Base-by-base conservation (phyloP, 2,329 filamentous ascomycete species). In the Diaporthe sp. region DNA sequence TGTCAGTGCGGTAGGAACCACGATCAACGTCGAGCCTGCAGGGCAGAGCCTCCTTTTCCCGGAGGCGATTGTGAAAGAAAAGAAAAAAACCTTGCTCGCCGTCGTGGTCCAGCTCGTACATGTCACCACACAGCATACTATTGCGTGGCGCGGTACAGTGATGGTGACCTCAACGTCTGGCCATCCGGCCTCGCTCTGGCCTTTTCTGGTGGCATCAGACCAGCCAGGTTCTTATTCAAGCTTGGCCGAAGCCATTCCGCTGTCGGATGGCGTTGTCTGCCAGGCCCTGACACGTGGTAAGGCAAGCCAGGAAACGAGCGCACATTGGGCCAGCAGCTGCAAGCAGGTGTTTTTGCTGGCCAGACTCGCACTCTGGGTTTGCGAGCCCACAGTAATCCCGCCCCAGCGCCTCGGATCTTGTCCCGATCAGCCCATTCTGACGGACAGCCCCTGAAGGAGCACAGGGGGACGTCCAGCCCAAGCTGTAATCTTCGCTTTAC, bases 391-490 rank as follows among this genome's bases (percentile, higher is more conserved):
- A 73, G 44, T 57, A 71, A 72, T 46, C 39, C 55, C 71, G 57
- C 74, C 69, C 69, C 73, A 65, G 15, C 42, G 44, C 71, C 61
- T 68, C 72, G 72, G 67, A 59, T 74, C 67, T 67, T 71, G 72
- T 76, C 68, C 74, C 74, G 71, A 74, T 76, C 74, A 76, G 74
- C 74, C 69, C 74, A 76, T 31, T 59, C 31, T 72, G 71, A 70
- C 49, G 57, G 42, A 39, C 37, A 17, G 19, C 61, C 61, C 61
- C 61, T 51, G 44, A 37, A 22, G 10, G 28, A 37, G 5, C 25
- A 67, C 44, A 25, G 28, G 61, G 44, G 28, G 28, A 17, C 61
- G 28, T n/a, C 61, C 31, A n/a, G 19, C 37, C 44, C 61, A 67
- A 51, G 61, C 61, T 51, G 44, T 49, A 67, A 67, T 51, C 61